phyloP scores from a whole-genome alignment of 2,329 filamentous ascomycete species.

The Fusarium continuum region DNA sequence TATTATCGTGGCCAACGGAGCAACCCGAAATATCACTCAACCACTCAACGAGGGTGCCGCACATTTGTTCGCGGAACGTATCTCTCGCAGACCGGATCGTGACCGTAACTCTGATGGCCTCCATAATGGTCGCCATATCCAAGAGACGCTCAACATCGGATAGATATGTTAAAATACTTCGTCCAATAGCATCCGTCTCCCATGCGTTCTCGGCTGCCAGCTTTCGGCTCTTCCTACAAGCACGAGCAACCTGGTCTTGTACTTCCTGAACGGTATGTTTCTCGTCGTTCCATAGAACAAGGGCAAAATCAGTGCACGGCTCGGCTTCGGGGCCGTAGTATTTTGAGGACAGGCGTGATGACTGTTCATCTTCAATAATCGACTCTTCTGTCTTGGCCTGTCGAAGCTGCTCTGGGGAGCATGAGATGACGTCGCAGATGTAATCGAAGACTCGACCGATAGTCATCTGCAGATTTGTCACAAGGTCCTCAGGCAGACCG shows the following conservation, averaged over 20 bases:
- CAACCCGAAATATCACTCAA: conserved; percentile 91
- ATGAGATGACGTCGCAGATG: conserved; percentile 97
- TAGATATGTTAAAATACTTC: conserved; percentile 83
- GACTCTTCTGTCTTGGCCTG: conserved; percentile 83
- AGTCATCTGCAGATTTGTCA: conserved; percentile 83
- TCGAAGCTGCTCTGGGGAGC: conserved; percentile 93
- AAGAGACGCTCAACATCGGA: conserved; percentile 77
- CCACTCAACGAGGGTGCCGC: conserved; percentile 97
- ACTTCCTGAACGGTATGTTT: conserved; percentile 97
- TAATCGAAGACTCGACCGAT: conserved; percentile 89
- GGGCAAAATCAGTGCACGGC: conserved; percentile 71
- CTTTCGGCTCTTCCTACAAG: conserved; percentile 76
- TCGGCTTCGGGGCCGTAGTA: conserved; percentile 72
- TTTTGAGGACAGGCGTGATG: conserved; percentile 75
- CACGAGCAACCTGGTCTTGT: conserved; percentile 85
- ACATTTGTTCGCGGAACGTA: conserved; percentile 98
- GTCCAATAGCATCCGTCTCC: conserved; percentile 88
- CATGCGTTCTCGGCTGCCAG: conserved; percentile 80
- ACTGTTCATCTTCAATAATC: conserved; percentile 82
- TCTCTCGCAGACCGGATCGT: conserved; percentile 93
- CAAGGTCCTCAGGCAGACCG: conserved; percentile 76
- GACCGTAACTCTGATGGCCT: conserved; percentile 95
- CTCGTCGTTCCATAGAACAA: conserved; percentile 97
- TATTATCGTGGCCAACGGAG: conserved; percentile 80
- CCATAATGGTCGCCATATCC: conserved; percentile 82